phyloP scores from a whole-genome alignment of 345 rosid species.

The Lepidium africanum region DNA sequence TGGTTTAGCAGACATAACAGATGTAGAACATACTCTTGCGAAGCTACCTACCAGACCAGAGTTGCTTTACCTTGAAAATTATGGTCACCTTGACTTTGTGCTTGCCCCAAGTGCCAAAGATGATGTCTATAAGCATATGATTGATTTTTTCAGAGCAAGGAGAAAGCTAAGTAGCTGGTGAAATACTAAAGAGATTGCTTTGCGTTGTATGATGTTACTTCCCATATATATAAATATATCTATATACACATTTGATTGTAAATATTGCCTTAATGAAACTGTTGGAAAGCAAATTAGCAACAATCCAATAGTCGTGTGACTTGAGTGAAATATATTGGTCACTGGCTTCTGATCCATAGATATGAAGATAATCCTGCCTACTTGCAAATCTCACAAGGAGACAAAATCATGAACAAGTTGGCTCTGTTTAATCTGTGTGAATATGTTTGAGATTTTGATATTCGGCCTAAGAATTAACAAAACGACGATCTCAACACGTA shows the following conservation, averaged over 20 bases:
- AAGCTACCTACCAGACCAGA: conserved; percentile 51
- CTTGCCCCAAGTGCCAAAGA: conserved; percentile 49
- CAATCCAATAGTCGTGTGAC: neutral
- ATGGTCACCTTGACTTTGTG: conserved; percentile 72
- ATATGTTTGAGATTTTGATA: too few species aligned
- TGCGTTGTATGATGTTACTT: neutral
- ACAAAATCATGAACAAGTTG: too few species aligned
- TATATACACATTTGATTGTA: neutral
- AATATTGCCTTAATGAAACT: neutral
- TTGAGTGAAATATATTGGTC: neutral
- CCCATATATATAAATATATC: neutral
- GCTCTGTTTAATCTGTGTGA: too few species aligned
- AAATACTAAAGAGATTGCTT: neutral
- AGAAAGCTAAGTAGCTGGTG: conserved; percentile 37
- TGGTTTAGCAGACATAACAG: conserved; percentile 58
- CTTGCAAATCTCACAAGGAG: too few species aligned
- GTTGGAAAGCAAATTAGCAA: neutral
- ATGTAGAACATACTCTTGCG: conserved; percentile 54
- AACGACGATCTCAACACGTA: neutral
- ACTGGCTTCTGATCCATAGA: too few species aligned
- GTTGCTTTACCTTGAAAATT: conserved; percentile 61
- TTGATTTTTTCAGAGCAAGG: conserved; percentile 54
- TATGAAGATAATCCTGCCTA: too few species aligned
- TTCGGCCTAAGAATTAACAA: neutral
- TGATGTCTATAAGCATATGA: conserved; percentile 51